Base-by-base conservation (phyloP, 2,329 filamentous ascomycete genomes). In the Pseudopyricularia javanii region DNA sequence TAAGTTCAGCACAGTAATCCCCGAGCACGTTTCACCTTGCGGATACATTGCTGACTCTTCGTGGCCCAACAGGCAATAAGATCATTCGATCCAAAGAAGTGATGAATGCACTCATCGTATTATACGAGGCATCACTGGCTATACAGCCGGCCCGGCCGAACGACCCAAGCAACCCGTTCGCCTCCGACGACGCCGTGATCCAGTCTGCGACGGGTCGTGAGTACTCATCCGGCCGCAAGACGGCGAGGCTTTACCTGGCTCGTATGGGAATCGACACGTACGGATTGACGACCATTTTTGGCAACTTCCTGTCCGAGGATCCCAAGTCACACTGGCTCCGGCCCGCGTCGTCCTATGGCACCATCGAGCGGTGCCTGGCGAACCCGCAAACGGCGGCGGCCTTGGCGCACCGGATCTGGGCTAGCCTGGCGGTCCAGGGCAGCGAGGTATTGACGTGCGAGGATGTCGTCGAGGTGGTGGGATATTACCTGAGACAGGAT, bases 361-460 rank as follows among this genome's bases (percentile, higher is more conserved):
- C 55, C 2, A 58, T 64, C 9, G 62, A 64, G 52, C 59, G 62
- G 3, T 56, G 60, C 30, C 55, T 60, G 45, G 57, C 61, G 9
- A 62, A 59, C 51, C 60, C 59, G 8, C 57, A 54, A 15, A 60
- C 61, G 1, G 61, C 62, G 2, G 56, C 55, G 1, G 63, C 63
- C 5, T 54, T 64, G 24, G 62, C 56, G 8, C 53, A 57, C n/a
- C 58, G 62, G 14, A 61, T 64, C 30, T 64, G 63, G 63, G 57
- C 60, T 55, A 62, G 61, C 0, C 56, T 64, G n/a, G 61, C 60
- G 4, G 53, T 58, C 11, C 33, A 57, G 4, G 61, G 60, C 20
- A 58, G 56, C 40, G 55, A 59, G 1, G 54, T 50, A 7, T 53
- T 64, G 14, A 57, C 55, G 5, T 54, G 54, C 2, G 53, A 58